Conservation (phyloP, 2,329 filamentous ascomycete genomes). For the Seiridium cupressi region DNA sequence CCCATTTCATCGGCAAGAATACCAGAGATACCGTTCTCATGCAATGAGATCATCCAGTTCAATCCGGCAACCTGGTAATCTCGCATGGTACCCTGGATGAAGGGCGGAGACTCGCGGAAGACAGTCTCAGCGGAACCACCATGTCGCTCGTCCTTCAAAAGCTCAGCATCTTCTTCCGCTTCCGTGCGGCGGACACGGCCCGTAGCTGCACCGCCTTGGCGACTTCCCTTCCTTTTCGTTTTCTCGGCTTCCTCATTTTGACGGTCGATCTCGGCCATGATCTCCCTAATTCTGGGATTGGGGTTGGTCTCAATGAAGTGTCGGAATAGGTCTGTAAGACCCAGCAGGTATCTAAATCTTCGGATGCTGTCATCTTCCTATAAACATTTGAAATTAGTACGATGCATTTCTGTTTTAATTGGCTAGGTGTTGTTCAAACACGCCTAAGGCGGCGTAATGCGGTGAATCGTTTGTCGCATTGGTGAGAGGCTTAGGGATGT, state of each 20-base stretch:
- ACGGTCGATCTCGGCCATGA: constrained; percentile 91
- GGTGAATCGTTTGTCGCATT: no score
- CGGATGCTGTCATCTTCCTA: constrained; percentile 94
- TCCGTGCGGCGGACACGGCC: constrained; percentile 86
- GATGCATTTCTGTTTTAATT: background rate
- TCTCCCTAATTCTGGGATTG: constrained; percentile 89
- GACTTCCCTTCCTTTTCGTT: constrained; percentile 69
- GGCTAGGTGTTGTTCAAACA: no score
- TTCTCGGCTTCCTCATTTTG: constrained; percentile 77
- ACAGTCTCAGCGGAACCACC: constrained; percentile 84
- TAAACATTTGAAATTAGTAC: constrained; percentile 4
- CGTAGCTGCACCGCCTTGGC: constrained; percentile 80
- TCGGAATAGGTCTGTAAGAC: constrained; percentile 93
- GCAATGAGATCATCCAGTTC: constrained; percentile 96
- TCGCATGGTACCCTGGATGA: constrained; percentile 84
- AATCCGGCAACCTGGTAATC: constrained; percentile 95
- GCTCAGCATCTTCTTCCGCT: constrained; percentile 94
- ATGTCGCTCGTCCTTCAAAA: constrained; percentile 81
- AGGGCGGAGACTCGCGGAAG: constrained; percentile 92
- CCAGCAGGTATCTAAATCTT: constrained; percentile 90
- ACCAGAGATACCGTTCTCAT: constrained; percentile 98
- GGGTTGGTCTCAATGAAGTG: constrained; percentile 99
- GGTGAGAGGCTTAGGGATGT: no score
- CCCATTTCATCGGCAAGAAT: constrained; percentile 99
- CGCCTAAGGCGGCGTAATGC: no score